Evolutionary conservation across 306 rosid genomes (phyloP).

Genomic region (Cucurbita maxima): DNA sequence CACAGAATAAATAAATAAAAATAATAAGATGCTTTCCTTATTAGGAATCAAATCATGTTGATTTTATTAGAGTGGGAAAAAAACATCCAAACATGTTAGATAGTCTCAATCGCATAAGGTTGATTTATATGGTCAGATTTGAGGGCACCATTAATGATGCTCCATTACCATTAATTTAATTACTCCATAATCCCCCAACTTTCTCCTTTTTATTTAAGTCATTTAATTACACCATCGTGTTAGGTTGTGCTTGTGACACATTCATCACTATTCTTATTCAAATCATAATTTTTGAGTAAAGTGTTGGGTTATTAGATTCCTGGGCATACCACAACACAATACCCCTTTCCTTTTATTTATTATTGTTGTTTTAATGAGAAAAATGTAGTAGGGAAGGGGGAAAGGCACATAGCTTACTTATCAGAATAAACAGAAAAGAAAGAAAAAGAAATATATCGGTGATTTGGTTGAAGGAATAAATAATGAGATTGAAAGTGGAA

Average conservation of each 20-base stretch:
- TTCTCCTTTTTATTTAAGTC: not conserved
- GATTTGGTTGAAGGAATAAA: not conserved
- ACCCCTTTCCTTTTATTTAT: not conserved
- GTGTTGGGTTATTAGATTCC: constrained; percentile 3
- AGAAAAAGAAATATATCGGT: too few relatives aligned
- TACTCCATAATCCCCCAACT: not conserved
- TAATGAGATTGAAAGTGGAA: not conserved
- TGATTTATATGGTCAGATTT: not conserved
- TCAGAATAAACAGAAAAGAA: not conserved
- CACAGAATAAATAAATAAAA: not conserved
- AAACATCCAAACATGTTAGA: constrained; percentile 2
- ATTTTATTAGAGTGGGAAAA: not conserved
- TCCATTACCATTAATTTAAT: not conserved
- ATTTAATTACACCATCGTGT: not conserved
- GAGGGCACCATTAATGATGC: not conserved
- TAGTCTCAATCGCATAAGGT: constrained; percentile 4
- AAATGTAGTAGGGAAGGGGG: not conserved
- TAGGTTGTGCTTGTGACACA: not conserved
- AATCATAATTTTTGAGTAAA: not conserved
- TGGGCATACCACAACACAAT: not conserved
- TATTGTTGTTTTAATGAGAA: not conserved
- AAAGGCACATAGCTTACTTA: not conserved
- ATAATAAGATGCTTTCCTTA: constrained; percentile 5
- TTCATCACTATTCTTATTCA: not conserved
- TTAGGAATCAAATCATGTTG: not conserved